phyloP scores from a whole-genome alignment of 208 protist species.

The Vickermania ingenoplastis region DNA sequence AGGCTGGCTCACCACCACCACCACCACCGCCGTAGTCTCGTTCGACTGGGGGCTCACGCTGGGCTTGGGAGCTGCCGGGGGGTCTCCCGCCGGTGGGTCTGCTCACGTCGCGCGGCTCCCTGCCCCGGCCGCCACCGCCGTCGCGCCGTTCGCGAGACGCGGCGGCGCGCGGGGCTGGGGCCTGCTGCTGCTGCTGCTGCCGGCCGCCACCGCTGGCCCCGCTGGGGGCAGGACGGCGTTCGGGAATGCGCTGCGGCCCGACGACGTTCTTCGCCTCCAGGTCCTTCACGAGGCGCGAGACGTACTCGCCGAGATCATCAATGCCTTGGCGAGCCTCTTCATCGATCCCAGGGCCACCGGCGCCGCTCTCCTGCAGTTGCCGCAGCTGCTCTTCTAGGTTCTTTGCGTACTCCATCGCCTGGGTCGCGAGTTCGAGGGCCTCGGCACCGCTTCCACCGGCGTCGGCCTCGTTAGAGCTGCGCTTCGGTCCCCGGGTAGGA shows the following conservation, averaged over 20 bases:
- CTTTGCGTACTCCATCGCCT: background rate
- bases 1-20: too few species aligned
- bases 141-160: background rate
- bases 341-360: slow-evolving; percentile 21
- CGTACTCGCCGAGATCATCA: slow-evolving; percentile 63
- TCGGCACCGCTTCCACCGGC: background rate
- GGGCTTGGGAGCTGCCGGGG: background rate
- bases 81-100: background rate
- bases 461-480: background rate
- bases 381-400: background rate
- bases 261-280: slow-evolving; percentile 17
- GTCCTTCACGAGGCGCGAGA: slow-evolving; percentile 52
- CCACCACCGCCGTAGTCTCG: background rate
- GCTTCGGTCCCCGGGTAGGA: slow-evolving; percentile 10
- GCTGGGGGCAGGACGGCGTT: background rate
- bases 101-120: background rate
- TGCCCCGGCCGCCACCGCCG: background rate
- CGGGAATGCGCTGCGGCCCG: background rate
- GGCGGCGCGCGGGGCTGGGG: background rate
- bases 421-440: background rate
- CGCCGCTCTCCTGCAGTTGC: slow-evolving; percentile 1
- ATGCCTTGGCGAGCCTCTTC: slow-evolving; percentile 51
- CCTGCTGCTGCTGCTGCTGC: background rate
- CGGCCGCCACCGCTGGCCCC: slow-evolving; percentile 2
- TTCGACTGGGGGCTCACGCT: background rate